Base-by-base conservation (phyloP, 345 rosid species). In the Bruguiera gymnorhiza region DNA sequence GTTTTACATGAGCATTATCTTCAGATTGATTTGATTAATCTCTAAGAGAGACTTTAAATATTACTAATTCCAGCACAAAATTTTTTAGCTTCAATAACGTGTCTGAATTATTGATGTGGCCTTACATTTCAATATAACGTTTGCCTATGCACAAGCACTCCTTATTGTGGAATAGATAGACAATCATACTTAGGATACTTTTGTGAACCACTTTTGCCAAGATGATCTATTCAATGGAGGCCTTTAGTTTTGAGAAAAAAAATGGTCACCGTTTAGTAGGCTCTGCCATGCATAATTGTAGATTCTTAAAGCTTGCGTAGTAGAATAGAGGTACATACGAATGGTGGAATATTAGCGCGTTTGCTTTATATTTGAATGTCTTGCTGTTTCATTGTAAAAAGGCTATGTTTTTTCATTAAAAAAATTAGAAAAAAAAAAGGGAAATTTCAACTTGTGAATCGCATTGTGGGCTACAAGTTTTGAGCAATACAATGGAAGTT, bases 201-300 rank as follows among this genome's bases (percentile, higher is more conserved):
- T 9, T 36, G 43, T 36, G 43, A 36, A 36, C 11, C 2, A 36
- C 83, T 67, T 78, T 73, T 68, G 53, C 54, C 76, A 29, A 75
- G 36, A 57, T 75, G 65, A 55, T 69, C 63, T 56, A 66, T 26
- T 36, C 36, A 36, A 74, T 81, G 83, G 88, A 80, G 74, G 43
- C 43, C 43, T 7, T 69, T 19, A 48, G 97, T 83, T 91, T 88
- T 6, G 98, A 94, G 65, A 60, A 63, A 34, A 34, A 72, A 68
- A 37, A 37, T 8, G 6, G 31, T 34, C 20, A 30, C 32, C 19
- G 5, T 26, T 53, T 10, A 0, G 26, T 2, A 21, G 52, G 59
- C 34, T 36, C 48, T 57, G 2, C 26, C 5, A 26, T 34, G 51
- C 69, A 54, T 73, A 54, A 52, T 30, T 74, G 62, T 71, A 69